A percentile compares a stretch with the other conserved stretches of the same genome.
phyloP scores from a whole-genome alignment of 139 green algal genomes.

The Diplosphaera chodatii region DNA sequence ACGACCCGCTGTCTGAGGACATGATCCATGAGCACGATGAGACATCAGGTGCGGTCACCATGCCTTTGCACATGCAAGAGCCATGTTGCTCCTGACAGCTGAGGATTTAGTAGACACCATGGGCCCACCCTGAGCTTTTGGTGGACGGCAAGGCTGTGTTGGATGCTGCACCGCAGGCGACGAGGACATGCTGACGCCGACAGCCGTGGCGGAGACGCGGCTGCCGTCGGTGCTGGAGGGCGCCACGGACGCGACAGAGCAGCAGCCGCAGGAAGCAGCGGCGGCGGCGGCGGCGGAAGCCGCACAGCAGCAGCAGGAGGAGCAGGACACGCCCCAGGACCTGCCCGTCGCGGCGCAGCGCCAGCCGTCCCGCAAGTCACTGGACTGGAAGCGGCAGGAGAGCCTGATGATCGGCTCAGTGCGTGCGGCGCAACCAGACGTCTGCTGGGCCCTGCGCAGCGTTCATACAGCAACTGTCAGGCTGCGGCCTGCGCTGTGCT shows the following conservation, averaged over 20 bases:
- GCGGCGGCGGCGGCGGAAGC: not conserved
- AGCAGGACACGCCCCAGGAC: not conserved
- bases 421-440: too few relatives aligned
- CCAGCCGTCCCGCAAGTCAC: not conserved
- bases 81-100: too few relatives aligned
- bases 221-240: not conserved
- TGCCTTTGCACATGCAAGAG: too few relatives aligned
- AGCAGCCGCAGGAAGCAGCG: not conserved
- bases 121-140: too few relatives aligned
- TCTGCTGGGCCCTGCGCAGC: too few relatives aligned
- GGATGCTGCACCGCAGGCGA: too few relatives aligned
- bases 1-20: conserved; percentile 1
- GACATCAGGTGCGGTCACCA: not conserved
- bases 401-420: not conserved
- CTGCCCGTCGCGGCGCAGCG: too few relatives aligned
- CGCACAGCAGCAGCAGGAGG: too few relatives aligned
- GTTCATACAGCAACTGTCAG: too few relatives aligned
- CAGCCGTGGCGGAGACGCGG: not conserved
- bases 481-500: too few relatives aligned
- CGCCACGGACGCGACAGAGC: not conserved
- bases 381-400: not conserved
- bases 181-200: not conserved
- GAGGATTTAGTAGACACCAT: too few relatives aligned
- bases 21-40: conserved; percentile 4
- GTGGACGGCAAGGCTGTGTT: too few relatives aligned